Base-by-base conservation (phyloP, 2,329 filamentous ascomycete species). In the Bretziella fagacearum region DNA sequence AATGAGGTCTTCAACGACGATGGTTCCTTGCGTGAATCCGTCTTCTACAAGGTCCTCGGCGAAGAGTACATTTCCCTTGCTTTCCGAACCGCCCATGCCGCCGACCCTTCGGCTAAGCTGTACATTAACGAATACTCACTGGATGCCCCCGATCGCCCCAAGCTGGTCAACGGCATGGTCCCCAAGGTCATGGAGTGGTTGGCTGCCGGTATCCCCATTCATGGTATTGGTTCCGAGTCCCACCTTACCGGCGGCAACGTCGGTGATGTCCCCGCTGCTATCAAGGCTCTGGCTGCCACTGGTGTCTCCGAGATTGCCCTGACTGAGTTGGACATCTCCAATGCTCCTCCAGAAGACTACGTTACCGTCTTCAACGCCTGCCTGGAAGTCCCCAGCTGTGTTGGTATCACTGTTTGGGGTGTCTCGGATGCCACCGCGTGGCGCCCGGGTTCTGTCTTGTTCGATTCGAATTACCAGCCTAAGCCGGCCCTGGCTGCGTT, bases 51-150 rank as follows among this genome's bases (percentile, higher is more conserved):
- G 22, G 73, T 84, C 2, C 69, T 84, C 3, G 79, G 80, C 37
- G 78, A 83, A 62, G 70, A 72, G 58, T 84, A 79, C 56, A 73
- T 85, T 46, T 65, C 66, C 18, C 79, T 81, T 55, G 80, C 80
- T 29, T 85, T 84, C 63, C 67, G 72, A 45, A 73, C 80, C 8
- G 81, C 81, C 17, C 70, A 73, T 44, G 66, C 67, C 6, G 79
- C 77, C 11, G 81, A 84, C 58, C 77, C 80, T 2, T 55, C 61
- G 48, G 78, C 76, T 2, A 79, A 79, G 62, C 67, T 85, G 32
- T 86, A 82, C 65, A 81, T 84, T 63, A 86, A 85, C 61, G 80
- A 85, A 59, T 74, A 70, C 62, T 81, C 81, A 63, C 69, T 81
- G 45, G 79, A 81, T 62, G 65, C 60, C 36, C 68, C 77, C 15